phyloP scores from a whole-genome alignment of 805 yeast species.

The Saccharomyces paradoxus region DNA sequence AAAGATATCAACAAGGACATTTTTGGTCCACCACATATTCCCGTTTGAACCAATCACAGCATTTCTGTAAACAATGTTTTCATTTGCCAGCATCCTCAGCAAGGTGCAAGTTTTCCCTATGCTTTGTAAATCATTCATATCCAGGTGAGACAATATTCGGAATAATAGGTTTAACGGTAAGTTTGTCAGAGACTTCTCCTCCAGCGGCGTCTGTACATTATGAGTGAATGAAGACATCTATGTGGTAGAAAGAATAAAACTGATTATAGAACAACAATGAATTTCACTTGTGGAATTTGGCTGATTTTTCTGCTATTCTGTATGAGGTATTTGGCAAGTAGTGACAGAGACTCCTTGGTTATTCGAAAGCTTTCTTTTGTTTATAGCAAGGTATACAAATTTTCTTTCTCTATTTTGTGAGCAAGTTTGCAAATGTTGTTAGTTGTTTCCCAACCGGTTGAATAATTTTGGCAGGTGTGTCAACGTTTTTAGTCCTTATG shows the following conservation, averaged over 20 bases:
- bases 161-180: slow-evolving; percentile 22
- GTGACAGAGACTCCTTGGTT: neutral
- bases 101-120: slow-evolving; percentile 17
- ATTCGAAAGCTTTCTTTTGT: neutral
- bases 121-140: slow-evolving; percentile 17
- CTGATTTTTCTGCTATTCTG: neutral
- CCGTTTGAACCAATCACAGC: slow-evolving; percentile 3
- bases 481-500: neutral
- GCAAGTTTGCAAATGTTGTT: neutral
- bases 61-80: slow-evolving; percentile 15
- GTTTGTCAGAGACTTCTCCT: slow-evolving; percentile 8
- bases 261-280: neutral
- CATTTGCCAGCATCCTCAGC: slow-evolving; percentile 20
- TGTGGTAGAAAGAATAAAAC: neutral
- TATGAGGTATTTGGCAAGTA: neutral
- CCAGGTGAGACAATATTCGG: slow-evolving; percentile 17
- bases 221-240: neutral
- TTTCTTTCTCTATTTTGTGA: neutral
- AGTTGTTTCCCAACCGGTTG: neutral
- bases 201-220: neutral
- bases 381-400: neutral
- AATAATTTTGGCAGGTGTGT: neutral
- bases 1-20: slow-evolving; percentile 16
- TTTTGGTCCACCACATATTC: slow-evolving; percentile 15
- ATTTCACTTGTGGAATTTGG: neutral